Evolutionary conservation across 2,329 filamentous ascomycete species (phyloP), one percentile per base, ranked within the genome.

Genomic region (Fusarium multiceps): DNA sequence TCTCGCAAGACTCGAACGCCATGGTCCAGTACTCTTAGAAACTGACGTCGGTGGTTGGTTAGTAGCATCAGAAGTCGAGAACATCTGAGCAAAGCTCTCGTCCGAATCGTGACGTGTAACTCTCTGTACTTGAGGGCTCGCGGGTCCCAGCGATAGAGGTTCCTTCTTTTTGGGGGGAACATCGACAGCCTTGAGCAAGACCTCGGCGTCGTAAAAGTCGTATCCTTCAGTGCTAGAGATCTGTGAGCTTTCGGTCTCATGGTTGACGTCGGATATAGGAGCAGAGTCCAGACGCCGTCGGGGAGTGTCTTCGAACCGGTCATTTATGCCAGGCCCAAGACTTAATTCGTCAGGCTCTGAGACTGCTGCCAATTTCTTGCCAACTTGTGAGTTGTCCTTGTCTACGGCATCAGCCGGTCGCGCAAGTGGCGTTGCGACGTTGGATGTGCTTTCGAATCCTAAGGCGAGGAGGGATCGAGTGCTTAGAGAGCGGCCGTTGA

Each of bases 151-250:
- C 74, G 71, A 46, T 71, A 80, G 14, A 77, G 81, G 55, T 79
- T 82, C 63, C 56, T 80, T 80, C 68, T 79, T 82, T 55, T 77
- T 81, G 8, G 82, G 75, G 11, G 76, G 86, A 51, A 88, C 84
- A 63, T 89, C 86, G 48, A 89, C 85, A 9, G 85, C 86, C 46
- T 80, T 80, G 50, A 80, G 79, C 58, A 86, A 77, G 28, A 82
- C 84, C n/a, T 88, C 87, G 28, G 88, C 80, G 71, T 88, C 89
- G 73, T 90, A 90, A 72, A 90, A 90, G 75, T 90, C 88, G 71
- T 90, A 90, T 1, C 88, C 88, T 68, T 90, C 88, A 3, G 85
- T 87, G 72, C 81, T 85, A 14, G 85, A 86, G n/a, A 79, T 70
- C 23, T 85, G 82, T 8, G 83, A 82, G 41, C 73, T 69, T 45